Conservation (phyloP, 345 rosid genomes). For the Linum usitatissimum region DNA sequence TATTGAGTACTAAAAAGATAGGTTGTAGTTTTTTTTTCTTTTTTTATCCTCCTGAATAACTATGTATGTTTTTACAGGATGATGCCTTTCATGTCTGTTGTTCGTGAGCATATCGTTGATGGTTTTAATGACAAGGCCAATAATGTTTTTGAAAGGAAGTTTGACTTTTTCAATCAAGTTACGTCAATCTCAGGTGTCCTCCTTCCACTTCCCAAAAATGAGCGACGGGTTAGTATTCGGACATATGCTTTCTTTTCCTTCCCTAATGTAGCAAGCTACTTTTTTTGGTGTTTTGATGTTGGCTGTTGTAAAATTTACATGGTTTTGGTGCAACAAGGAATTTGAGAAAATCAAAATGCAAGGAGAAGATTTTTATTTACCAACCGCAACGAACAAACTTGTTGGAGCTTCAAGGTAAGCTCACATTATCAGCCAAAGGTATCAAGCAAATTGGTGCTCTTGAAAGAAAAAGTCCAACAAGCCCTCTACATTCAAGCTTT, state of each 20-base stretch:
- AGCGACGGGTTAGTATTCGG: conserved; percentile 90
- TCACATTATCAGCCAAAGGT: background rate
- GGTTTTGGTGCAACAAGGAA: conserved; percentile 44
- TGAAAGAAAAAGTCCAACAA: background rate
- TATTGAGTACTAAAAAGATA: too few species aligned
- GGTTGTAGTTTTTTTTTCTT: too few species aligned
- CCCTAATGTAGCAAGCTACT: background rate
- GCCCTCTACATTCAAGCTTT: background rate
- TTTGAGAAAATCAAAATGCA: conserved; percentile 83
- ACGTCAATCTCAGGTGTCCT: conserved; percentile 87
- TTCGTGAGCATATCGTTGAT: conserved; percentile 75
- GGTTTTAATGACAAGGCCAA: conserved; percentile 71
- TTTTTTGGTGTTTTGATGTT: conserved; percentile 12
- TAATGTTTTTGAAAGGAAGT: conserved; percentile 73
- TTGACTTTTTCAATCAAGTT: conserved; percentile 87
- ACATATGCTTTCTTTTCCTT: conserved; percentile 32
- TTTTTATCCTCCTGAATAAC: too few species aligned
- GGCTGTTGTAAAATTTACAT: background rate
- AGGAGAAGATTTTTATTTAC: conserved; percentile 86
- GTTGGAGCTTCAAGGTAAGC: conserved; percentile 87
- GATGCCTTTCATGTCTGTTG: conserved; percentile 74
- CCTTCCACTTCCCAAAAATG: conserved; percentile 77
- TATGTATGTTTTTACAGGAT: conserved; percentile 40
- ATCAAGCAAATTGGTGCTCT: background rate
- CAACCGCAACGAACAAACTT: conserved; percentile 87